Conservation (phyloP, 441 rosid genomes). For the Adansonia gregorii region DNA sequence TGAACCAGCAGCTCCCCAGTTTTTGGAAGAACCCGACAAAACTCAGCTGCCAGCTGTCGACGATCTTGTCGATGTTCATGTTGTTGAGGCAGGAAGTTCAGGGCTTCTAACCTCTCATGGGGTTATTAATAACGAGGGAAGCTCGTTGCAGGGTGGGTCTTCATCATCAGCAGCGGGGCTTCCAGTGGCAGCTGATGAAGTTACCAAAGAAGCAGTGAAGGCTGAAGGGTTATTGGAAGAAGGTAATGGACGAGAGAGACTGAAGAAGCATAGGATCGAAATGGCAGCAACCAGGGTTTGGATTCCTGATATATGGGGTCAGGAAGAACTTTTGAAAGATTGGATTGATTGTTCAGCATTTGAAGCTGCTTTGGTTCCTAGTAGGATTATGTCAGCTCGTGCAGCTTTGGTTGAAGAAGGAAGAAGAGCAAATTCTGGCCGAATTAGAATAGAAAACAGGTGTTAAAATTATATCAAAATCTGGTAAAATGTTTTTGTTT, state of each 20-base stretch:
- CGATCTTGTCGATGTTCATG: no score
- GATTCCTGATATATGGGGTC: constrained; percentile 94
- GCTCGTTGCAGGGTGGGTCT: not conserved
- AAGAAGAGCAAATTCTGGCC: constrained; percentile 48
- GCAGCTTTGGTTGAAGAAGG: constrained; percentile 66
- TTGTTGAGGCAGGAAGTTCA: no score
- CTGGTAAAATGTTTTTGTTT: not conserved
- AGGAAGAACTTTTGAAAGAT: constrained; percentile 75
- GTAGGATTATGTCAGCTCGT: constrained; percentile 64
- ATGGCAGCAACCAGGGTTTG: constrained; percentile 70
- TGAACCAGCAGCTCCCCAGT: constrained; percentile 2
- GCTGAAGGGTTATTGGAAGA: not conserved
- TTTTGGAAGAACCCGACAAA: constrained; percentile 29
- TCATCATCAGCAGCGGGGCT: not conserved
- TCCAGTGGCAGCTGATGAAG: not conserved
- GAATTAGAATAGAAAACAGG: constrained; percentile 60
- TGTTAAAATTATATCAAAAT: constrained; percentile 35
- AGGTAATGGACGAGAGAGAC: constrained; percentile 57
- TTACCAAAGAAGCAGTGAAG: not conserved
- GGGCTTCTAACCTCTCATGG: not conserved
- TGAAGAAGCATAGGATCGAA: constrained; percentile 67
- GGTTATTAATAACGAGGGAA: not conserved
- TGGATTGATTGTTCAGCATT: constrained; percentile 78
- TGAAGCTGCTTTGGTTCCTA: constrained; percentile 52
- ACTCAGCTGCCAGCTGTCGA: constrained; percentile 14